Evolutionary conservation across 352 stramenopile species (phyloP).

Genomic region (Phytophthora quininea): DNA sequence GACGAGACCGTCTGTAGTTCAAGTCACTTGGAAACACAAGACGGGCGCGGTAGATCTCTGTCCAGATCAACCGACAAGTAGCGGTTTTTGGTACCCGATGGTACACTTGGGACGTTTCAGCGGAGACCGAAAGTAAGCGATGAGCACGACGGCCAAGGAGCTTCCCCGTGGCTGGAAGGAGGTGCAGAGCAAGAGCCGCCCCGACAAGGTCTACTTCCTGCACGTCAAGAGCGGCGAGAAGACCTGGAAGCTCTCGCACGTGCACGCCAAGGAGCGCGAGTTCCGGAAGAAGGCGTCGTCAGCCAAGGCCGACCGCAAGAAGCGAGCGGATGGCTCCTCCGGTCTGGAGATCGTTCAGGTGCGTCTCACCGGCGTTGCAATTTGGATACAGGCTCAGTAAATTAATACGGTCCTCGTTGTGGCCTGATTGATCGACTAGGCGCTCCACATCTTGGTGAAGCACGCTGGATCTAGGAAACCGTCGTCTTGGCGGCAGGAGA

Average conservation of each 20-base stretch:
- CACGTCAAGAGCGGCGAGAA: constrained; percentile 87
- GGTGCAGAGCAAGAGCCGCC: constrained; percentile 88
- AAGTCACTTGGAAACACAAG: too few relatives aligned
- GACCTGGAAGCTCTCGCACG: constrained; percentile 87
- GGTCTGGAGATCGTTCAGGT: constrained; percentile 58
- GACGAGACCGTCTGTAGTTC: too few relatives aligned
- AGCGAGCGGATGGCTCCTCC: constrained; percentile 25
- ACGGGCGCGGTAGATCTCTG: too few relatives aligned
- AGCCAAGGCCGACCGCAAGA: constrained; percentile 39
- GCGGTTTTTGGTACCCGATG: not conserved
- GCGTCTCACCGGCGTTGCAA: not conserved
- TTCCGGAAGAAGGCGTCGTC: constrained; percentile 55
- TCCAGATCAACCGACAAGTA: too few relatives aligned
- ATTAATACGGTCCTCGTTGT: too few relatives aligned
- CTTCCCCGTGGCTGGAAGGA: constrained; percentile 87
- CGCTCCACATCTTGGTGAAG: constrained; percentile 90
- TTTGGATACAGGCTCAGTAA: too few relatives aligned
- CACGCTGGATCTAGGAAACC: constrained; percentile 81
- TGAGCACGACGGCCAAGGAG: constrained; percentile 59
- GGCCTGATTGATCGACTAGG: constrained; percentile 24
- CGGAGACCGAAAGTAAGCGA: constrained; percentile 5
- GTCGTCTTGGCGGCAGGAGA: constrained; percentile 89
- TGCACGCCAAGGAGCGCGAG: constrained; percentile 84
- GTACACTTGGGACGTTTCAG: not conserved
- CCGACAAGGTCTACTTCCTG: constrained; percentile 85